These are phyloP conservation scores for Mycena olivaceomarginata DNA, from an alignment of 768 basidiomycete species.

Conservation along the genomic window DNA sequence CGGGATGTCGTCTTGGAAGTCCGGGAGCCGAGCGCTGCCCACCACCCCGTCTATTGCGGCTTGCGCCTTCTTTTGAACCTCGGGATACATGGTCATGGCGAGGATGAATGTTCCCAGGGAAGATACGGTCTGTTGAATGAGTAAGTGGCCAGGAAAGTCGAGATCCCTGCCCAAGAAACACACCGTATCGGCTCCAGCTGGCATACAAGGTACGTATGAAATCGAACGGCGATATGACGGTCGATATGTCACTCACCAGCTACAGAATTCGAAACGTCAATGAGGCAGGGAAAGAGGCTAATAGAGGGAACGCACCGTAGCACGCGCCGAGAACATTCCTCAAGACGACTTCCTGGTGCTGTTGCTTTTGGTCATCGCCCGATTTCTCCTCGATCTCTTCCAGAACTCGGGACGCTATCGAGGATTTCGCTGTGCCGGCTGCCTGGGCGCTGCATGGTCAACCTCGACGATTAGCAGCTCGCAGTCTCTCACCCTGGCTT, in stretches of 20 bases:
- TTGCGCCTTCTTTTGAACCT: conserved; percentile 43
- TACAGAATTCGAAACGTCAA: background rate
- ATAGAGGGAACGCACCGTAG: conserved; percentile 23
- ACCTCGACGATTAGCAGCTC: background rate
- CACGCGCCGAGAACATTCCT: conserved; percentile 10
- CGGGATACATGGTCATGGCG: conserved; percentile 44
- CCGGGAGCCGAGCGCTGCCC: conserved; percentile 50
- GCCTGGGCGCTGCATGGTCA: background rate
- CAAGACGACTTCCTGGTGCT: background rate
- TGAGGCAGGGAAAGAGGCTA: background rate
- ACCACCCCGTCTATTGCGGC: conserved; percentile 48
- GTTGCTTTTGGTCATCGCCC: background rate
- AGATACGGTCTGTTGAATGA: conserved; percentile 1
- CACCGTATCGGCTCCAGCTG: conserved; percentile 33
- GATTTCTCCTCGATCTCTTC: background rate
- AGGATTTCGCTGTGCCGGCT: conserved; percentile 11
- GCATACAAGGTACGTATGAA: background rate
- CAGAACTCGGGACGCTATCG: conserved; percentile 19
- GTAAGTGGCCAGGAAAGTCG: too few relatives aligned
- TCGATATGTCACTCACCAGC: conserved; percentile 20
- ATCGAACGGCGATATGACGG: background rate
- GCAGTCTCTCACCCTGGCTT: background rate
- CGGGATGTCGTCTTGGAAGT: conserved; percentile 48
- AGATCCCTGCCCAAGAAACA: background rate
- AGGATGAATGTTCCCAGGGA: conserved; percentile 40